Conservation (phyloP, 306 rosid genomes). For the Medicago lupulina region DNA sequence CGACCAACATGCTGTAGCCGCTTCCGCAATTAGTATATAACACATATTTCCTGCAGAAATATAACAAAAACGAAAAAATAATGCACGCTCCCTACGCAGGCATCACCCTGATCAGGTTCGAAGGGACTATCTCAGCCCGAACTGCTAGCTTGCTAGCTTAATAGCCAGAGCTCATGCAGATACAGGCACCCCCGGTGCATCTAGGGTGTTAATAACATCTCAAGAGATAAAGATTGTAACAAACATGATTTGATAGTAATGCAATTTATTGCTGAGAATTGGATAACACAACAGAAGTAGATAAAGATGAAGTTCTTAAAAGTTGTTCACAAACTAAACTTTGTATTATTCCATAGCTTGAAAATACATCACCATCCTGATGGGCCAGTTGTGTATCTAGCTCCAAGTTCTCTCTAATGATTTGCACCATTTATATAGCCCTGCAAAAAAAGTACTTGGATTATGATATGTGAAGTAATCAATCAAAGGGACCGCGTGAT, state of each 20-base stretch:
- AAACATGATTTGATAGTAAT: conserved; percentile 13
- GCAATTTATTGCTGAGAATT: conserved; percentile 54
- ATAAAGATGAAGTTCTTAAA: conserved; percentile 44
- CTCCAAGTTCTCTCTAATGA: conserved; percentile 48
- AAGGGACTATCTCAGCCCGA: conserved; percentile 99
- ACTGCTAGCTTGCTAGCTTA: conserved; percentile 60
- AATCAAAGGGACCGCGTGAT: conserved; percentile 47
- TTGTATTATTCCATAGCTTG: conserved; percentile 51
- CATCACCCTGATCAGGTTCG: conserved; percentile 99
- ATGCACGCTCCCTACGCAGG: conserved; percentile 99
- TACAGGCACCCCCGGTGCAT: conserved; percentile 99
- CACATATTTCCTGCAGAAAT: conserved; percentile 69
- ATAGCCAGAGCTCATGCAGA: conserved; percentile 63
- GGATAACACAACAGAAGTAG: conserved; percentile 44
- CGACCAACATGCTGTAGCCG: conserved; percentile 47
- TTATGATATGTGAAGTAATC: no score
- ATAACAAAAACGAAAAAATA: conserved; percentile 51
- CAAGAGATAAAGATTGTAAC: conserved; percentile 19
- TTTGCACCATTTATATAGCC: conserved; percentile 44
- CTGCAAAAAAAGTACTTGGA: conserved; percentile 49
- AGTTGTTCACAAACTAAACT: conserved; percentile 56
- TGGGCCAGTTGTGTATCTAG: conserved; percentile 45
- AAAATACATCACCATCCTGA: conserved; percentile 42
- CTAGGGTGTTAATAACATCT: conserved; percentile 60
- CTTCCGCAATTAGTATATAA: conserved; percentile 45